Evolutionary conservation across 2,329 filamentous ascomycete genomes (phyloP).

Genomic region (Trichoderma sp.): DNA sequence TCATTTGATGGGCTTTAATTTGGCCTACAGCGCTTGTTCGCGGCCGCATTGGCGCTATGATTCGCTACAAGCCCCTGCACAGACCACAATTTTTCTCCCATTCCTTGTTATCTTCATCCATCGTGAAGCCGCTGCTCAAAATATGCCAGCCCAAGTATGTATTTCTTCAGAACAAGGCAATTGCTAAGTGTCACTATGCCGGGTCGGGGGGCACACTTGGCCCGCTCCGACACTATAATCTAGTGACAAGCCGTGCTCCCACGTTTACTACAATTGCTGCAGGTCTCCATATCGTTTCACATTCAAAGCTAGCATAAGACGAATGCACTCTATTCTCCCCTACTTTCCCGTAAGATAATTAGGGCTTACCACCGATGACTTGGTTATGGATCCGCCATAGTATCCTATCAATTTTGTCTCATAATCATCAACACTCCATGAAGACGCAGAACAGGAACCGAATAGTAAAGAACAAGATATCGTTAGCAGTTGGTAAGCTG

Average conservation of each 20-base stretch:
- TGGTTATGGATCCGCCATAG: background rate
- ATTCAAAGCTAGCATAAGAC: background rate
- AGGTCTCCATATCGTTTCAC: background rate
- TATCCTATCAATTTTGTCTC: background rate
- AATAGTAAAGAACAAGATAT: background rate
- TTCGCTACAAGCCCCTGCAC: background rate
- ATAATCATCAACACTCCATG: background rate
- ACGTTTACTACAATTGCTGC: background rate
- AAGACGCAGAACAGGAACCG: background rate
- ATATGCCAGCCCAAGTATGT: too few species aligned
- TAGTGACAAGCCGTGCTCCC: background rate
- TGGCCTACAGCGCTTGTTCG: slow-evolving; percentile 12
- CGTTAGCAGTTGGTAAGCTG: background rate
- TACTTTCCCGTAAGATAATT: background rate
- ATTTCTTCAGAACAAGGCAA: background rate
- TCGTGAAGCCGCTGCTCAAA: background rate
- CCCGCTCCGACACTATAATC: background rate
- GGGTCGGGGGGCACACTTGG: background rate
- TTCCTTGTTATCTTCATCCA: background rate
- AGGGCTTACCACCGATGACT: background rate
- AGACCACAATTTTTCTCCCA: background rate
- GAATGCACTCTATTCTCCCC: background rate
- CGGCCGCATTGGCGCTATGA: background rate
- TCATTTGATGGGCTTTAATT: slow-evolving; percentile 6
- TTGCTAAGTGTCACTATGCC: background rate